phyloP scores from a whole-genome alignment of 495 filamentous ascomycete species.

The Pyrenula massariospora region DNA sequence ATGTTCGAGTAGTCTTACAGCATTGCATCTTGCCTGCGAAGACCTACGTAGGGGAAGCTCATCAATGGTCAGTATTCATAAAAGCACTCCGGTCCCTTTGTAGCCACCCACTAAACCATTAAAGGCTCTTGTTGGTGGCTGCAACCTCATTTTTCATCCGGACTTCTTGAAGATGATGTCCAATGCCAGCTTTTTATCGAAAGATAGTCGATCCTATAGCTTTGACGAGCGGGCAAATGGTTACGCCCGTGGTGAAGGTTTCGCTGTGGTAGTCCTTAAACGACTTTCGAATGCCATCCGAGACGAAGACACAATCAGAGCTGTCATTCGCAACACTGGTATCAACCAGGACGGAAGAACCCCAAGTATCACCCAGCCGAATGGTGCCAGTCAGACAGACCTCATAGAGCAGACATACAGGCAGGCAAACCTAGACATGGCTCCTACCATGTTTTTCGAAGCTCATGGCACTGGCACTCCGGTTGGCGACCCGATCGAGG shows the following conservation, averaged over 20 bases:
- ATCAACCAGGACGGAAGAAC: slow-evolving; percentile 34
- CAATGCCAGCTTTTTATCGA: slow-evolving; percentile 10
- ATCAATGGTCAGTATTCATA: slow-evolving; percentile 26
- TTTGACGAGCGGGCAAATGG: slow-evolving; percentile 27
- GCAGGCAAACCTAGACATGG: slow-evolving; percentile 24
- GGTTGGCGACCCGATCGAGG: slow-evolving; percentile 40
- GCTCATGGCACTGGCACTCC: slow-evolving; percentile 44
- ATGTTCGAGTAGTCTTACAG: slow-evolving; percentile 31
- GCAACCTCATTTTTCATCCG: slow-evolving; percentile 4
- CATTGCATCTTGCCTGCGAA: slow-evolving; percentile 27
- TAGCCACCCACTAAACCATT: slow-evolving; percentile 9
- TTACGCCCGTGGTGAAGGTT: slow-evolving; percentile 33
- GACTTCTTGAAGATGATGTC: slow-evolving; percentile 6
- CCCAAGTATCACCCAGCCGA: slow-evolving; percentile 47
- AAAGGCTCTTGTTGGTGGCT: background rate
- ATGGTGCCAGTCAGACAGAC: slow-evolving; percentile 39
- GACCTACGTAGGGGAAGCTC: slow-evolving; percentile 25
- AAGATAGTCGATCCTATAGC: slow-evolving; percentile 14
- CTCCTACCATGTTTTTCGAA: slow-evolving; percentile 16
- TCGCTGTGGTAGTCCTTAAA: slow-evolving; percentile 27
- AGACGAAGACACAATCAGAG: slow-evolving; percentile 25
- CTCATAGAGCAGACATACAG: slow-evolving; percentile 42
- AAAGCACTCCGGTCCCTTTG: slow-evolving; percentile 14
- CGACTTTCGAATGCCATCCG: slow-evolving; percentile 21
- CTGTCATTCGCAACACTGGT: slow-evolving; percentile 28